phyloP scores from a whole-genome alignment of 2,329 filamentous ascomycete genomes.

The Aspergillus fumigatiaffinis region DNA sequence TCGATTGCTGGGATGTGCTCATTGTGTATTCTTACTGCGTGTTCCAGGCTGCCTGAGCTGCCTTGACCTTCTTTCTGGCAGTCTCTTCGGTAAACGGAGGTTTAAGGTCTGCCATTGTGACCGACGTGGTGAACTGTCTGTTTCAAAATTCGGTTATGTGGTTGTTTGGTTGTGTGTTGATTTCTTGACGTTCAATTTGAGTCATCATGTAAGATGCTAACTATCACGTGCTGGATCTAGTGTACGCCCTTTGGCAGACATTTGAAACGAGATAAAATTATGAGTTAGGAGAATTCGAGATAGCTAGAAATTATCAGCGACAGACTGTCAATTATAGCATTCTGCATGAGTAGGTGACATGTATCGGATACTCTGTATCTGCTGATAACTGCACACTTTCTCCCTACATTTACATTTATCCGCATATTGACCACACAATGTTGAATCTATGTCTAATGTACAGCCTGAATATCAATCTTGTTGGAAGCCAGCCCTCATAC shows the following conservation, averaged over 20 bases:
- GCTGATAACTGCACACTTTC: too few relatives aligned
- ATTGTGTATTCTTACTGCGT: conserved; percentile 52
- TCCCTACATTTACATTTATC: too few relatives aligned
- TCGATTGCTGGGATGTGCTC: neutral
- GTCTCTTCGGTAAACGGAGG: conserved; percentile 75
- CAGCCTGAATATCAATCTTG: too few relatives aligned
- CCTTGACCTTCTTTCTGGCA: conserved; percentile 73
- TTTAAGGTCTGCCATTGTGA: conserved; percentile 36
- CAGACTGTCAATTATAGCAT: too few relatives aligned
- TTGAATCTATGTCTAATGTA: too few relatives aligned
- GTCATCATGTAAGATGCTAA: neutral
- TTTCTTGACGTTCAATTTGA: neutral
- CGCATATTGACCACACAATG: too few relatives aligned
- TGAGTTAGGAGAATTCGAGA: too few relatives aligned
- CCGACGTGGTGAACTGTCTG: neutral
- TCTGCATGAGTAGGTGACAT: too few relatives aligned
- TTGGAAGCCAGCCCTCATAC: too few relatives aligned
- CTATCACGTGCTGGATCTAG: neutral
- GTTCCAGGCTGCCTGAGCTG: conserved; percentile 80
- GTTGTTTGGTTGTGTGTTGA: neutral
- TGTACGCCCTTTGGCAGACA: neutral
- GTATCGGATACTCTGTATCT: too few relatives aligned
- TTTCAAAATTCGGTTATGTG: neutral
- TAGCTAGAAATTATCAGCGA: too few relatives aligned
- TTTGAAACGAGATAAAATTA: too few relatives aligned